Evolutionary conservation across 2,329 filamentous ascomycete species (phyloP).

Genomic region (Aspergillus sp.): DNA sequence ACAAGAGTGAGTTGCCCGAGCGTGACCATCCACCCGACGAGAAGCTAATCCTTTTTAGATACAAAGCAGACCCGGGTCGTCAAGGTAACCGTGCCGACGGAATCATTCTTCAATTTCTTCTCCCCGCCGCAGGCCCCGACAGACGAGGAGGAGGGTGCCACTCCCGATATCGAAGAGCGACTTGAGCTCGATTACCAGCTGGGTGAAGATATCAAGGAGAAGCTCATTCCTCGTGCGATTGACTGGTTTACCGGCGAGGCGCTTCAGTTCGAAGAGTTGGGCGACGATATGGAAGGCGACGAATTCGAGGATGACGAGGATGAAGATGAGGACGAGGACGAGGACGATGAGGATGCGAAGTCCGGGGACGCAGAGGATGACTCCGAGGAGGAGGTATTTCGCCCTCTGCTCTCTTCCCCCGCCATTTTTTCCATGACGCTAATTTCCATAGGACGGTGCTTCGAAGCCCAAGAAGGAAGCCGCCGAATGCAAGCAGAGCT

Average conservation of each 20-base stretch:
- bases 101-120: slow-evolving; percentile 99
- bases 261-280: slow-evolving; percentile 88
- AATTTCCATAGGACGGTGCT: slow-evolving; percentile 60
- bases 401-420: background rate
- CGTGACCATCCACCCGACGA: background rate
- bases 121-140: slow-evolving; percentile 80
- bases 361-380: slow-evolving; percentile 54
- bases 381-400: slow-evolving; percentile 42
- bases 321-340: slow-evolving; percentile 79
- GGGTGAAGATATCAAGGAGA: slow-evolving; percentile 99
- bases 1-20: slow-evolving; percentile 71
- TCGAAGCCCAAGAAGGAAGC: slow-evolving; percentile 90
- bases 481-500: slow-evolving; percentile 94
- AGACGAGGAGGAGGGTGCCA: slow-evolving; percentile 59
- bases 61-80: slow-evolving; percentile 98
- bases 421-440: slow-evolving; percentile 7
- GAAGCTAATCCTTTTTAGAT: slow-evolving; percentile 46
- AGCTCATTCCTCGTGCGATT: slow-evolving; percentile 93
- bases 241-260: slow-evolving; percentile 99
- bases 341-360: slow-evolving; percentile 77
- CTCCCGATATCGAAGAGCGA: slow-evolving; percentile 90
- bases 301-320: slow-evolving; percentile 87
- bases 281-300: slow-evolving; percentile 72
- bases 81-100: slow-evolving; percentile 97
- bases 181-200: slow-evolving; percentile 98